These are phyloP conservation scores for Lichtheimia corymbifera DNA, from an alignment of 371 early-diverging fungal genomes.

Conservation along the genomic window DNA sequence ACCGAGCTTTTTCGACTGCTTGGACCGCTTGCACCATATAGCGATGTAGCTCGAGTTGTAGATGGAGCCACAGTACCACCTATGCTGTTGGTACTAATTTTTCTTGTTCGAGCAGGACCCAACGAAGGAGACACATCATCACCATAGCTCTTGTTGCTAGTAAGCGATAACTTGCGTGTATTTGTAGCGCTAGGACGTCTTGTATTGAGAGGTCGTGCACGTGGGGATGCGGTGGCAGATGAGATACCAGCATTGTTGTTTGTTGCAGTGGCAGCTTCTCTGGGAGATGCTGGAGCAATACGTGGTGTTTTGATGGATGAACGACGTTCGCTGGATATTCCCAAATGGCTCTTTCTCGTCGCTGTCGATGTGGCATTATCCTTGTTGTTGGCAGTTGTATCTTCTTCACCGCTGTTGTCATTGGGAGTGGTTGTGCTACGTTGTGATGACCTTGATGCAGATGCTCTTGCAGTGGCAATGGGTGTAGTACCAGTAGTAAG, in stretches of 20 bases:
- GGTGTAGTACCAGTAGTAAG: conserved; percentile 15
- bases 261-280: not conserved
- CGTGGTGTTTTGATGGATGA: conserved; percentile 22
- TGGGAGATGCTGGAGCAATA: conserved; percentile 18
- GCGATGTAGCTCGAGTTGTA: not conserved
- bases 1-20: conserved; percentile 21
- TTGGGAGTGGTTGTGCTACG: conserved; percentile 4
- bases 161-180: conserved; percentile 20
- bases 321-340: conserved; percentile 12
- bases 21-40: conserved; percentile 1
- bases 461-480: conserved; percentile 26
- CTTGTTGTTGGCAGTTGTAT: conserved; percentile 10
- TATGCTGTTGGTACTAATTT: conserved; percentile 10
- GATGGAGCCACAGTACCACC: conserved; percentile 1
- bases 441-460: conserved; percentile 13
- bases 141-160: conserved; percentile 12
- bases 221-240: conserved; percentile 11
- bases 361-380: conserved; percentile 4
- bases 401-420: conserved; percentile 25
- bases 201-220: conserved; percentile 11
- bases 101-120: conserved; percentile 16
- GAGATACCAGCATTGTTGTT: conserved; percentile 1
- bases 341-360: conserved; percentile 1
- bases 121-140: conserved; percentile 18
- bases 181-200: conserved; percentile 10